Percentiles rank a stretch among this genome's conserved stretches.
Conservation (phyloP, 2,329 filamentous ascomycete genomes). For the Ophiocordyceps australis region DNA sequence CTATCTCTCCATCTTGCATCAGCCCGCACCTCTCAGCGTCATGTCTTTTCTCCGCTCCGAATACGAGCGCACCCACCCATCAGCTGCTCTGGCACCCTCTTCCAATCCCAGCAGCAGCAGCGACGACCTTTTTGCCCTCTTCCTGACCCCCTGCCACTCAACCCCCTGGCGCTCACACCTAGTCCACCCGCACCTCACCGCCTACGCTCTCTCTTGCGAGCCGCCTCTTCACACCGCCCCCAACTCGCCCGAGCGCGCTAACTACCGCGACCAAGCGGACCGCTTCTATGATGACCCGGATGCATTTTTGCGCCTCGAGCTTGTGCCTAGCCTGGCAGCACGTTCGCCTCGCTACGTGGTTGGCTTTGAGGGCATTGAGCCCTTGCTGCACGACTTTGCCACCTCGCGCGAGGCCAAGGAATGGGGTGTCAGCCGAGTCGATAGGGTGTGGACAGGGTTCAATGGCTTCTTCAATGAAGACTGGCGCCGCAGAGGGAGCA, state of each 20-base stretch:
- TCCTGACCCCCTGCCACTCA: conserved; percentile 90
- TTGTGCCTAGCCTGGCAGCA: conserved; percentile 18
- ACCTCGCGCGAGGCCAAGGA: conserved; percentile 17
- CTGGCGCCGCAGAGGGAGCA: conserved; percentile 31
- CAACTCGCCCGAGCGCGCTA: conserved; percentile 36
- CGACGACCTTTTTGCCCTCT: conserved; percentile 44
- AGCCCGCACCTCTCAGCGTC: conserved; percentile 61
- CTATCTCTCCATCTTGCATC: conserved; percentile 63
- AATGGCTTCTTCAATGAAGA: conserved; percentile 49
- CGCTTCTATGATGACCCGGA: conserved; percentile 58
- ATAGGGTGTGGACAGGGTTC: conserved; percentile 33
- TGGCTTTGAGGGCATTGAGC: conserved; percentile 41
- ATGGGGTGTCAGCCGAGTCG: conserved; percentile 20
- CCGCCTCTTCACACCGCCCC: conserved; percentile 57
- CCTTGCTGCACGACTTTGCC: conserved; percentile 25
- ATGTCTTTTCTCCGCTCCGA: conserved; percentile 57
- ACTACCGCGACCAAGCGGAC: conserved; percentile 80
- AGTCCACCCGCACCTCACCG: conserved; percentile 53
- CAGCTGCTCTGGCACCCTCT: conserved; percentile 7
- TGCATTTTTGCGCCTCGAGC: conserved; percentile 34
- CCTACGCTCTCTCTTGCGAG: conserved; percentile 79
- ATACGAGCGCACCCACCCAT: conserved; percentile 40
- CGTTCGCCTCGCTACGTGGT: conserved; percentile 36
- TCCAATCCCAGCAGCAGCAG: conserved; percentile 5
- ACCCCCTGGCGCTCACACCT: conserved; percentile 90